phyloP scores from a whole-genome alignment of 2,329 filamentous ascomycete species.

The Pyricularia pennisetigena region DNA sequence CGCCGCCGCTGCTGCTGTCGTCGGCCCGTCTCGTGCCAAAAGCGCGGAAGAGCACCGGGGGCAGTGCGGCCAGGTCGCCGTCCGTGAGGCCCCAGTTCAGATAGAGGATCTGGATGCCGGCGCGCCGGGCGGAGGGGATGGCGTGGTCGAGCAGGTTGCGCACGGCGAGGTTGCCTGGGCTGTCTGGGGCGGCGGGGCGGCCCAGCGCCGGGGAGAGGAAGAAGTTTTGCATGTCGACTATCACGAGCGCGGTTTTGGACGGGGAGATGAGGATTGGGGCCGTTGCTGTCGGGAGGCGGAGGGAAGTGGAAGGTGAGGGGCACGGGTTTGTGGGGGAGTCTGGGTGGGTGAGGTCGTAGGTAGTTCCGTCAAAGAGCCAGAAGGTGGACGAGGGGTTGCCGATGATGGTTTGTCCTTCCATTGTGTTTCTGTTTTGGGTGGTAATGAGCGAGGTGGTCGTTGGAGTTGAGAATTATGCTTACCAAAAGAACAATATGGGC shows the following conservation, averaged over 20 bases:
- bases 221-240: constrained; percentile 28
- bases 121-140: constrained; percentile 5
- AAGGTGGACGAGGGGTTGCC: not conserved
- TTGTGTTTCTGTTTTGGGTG: not conserved
- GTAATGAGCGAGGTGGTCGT: not conserved
- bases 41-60: constrained; percentile 33
- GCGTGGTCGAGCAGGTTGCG: not conserved
- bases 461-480: not conserved
- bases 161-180: constrained; percentile 25
- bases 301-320: not conserved
- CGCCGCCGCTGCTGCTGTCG: not conserved
- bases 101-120: constrained; percentile 30
- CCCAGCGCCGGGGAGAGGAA: constrained; percentile 22
- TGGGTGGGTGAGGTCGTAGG: not conserved
- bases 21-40: constrained; percentile 42
- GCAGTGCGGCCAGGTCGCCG: constrained; percentile 37
- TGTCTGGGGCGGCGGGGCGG: constrained; percentile 9
- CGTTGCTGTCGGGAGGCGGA: not conserved
- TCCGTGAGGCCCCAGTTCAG: constrained; percentile 48
- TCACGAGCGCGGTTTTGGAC: constrained; percentile 22
- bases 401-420: not conserved
- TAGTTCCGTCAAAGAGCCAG: not conserved
- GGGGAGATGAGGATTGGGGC: not conserved
- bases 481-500: not conserved
- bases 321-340: not conserved